These are phyloP conservation scores for Cicer cuneatum DNA, from an alignment of 306 rosid genomes.

Conservation along the genomic window DNA sequence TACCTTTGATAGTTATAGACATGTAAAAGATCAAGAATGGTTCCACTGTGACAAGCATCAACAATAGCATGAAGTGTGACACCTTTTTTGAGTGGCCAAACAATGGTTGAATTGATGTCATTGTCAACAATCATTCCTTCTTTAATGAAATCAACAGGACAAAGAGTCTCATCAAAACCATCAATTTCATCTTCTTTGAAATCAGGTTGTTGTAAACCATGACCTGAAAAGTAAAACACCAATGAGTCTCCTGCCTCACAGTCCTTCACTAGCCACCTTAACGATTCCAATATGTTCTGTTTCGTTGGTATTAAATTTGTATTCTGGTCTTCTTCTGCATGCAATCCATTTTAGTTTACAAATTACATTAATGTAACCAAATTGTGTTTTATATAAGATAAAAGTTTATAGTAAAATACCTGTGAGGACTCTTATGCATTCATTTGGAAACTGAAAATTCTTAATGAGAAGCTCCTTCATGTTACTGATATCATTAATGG, in stretches of 20 bases:
- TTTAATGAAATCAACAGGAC: slow-evolving; percentile 67
- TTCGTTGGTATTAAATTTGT: slow-evolving; percentile 59
- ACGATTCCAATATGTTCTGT: slow-evolving; percentile 61
- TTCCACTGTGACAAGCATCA: slow-evolving; percentile 91
- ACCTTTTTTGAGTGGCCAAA: slow-evolving; percentile 69
- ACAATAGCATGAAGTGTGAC: slow-evolving; percentile 81
- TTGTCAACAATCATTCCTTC: slow-evolving; percentile 74
- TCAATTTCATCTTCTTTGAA: slow-evolving; percentile 66
- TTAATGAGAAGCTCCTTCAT: slow-evolving; percentile 60
- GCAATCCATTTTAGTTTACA: slow-evolving; percentile 13
- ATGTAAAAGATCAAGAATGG: slow-evolving; percentile 70
- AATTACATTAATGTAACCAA: slow-evolving; percentile 1
- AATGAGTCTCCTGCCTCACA: slow-evolving; percentile 63
- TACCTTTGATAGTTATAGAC: slow-evolving; percentile 54
- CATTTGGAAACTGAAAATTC: slow-evolving; percentile 52
- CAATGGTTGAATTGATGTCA: slow-evolving; percentile 66
- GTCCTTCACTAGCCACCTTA: slow-evolving; percentile 84
- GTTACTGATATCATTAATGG: slow-evolving; percentile 64
- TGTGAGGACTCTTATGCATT: slow-evolving; percentile 65
- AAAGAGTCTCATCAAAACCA: slow-evolving; percentile 73
- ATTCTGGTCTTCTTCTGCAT: slow-evolving; percentile 52
- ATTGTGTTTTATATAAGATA: background rate
- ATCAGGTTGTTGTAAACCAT: slow-evolving; percentile 74
- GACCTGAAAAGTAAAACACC: slow-evolving; percentile 93
- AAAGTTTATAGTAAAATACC: slow-evolving; percentile 52